Conservation (phyloP, 306 rosid genomes). For the Cyclanthera cordifolia region DNA sequence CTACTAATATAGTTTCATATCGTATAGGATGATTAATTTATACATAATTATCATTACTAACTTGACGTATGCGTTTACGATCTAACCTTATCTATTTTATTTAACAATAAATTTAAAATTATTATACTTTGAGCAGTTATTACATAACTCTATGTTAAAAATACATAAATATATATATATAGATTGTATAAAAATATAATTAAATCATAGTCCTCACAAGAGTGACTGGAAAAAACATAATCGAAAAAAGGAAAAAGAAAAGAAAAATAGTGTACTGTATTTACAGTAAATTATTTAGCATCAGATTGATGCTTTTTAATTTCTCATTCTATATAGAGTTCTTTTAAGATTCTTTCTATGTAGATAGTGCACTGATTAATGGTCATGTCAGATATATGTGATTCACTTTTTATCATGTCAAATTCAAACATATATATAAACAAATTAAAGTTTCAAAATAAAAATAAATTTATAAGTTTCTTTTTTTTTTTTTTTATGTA, state of each 20-base stretch:
- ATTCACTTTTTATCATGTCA: background rate
- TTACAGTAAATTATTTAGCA: slow-evolving; percentile 8
- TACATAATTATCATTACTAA: background rate
- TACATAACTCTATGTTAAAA: no score
- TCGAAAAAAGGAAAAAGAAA: no score
- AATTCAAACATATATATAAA: background rate
- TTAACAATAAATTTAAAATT: no score
- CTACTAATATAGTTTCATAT: background rate
- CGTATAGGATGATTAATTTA: background rate
- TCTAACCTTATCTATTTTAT: no score
- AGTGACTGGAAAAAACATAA: no score
- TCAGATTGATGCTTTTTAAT: background rate
- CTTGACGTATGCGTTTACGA: background rate
- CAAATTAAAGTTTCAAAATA: background rate
- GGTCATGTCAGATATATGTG: slow-evolving; percentile 7
- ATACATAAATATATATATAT: no score
- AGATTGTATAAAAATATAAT: no score
- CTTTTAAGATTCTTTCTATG: slow-evolving; percentile 6
- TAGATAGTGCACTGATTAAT: slow-evolving; percentile 7
- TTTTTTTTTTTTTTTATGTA: background rate
- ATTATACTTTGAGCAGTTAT: no score
- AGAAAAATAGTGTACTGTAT: no score
- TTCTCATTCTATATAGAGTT: background rate
- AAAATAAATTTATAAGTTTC: no score
- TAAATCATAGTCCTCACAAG: no score